phyloP scores from a whole-genome alignment of 257 asterid genomes.

The Mentha longifolia region DNA sequence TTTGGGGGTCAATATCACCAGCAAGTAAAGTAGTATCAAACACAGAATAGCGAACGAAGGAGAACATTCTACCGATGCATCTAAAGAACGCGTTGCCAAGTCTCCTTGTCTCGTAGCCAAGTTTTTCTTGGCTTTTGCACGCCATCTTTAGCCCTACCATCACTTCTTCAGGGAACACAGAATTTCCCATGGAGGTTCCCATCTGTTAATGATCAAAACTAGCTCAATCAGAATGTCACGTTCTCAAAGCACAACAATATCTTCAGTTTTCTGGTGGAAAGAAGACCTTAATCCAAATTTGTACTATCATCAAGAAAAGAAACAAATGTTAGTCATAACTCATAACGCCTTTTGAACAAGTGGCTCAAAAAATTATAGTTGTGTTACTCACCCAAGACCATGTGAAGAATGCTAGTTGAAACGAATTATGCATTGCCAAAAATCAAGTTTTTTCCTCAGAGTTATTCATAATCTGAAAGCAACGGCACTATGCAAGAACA shows the following conservation, averaged over 20 bases:
- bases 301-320: constrained; percentile 41
- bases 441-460: not conserved
- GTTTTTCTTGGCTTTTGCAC: constrained; percentile 55
- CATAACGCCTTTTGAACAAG: not conserved
- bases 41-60: constrained; percentile 43
- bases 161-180: constrained; percentile 60
- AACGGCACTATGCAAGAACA: no score
- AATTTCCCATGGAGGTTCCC: constrained; percentile 62
- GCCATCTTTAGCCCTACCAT: constrained; percentile 66
- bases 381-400: constrained; percentile 69
- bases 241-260: constrained; percentile 37
- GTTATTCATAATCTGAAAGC: not conserved
- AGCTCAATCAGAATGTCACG: not conserved
- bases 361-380: not conserved
- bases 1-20: no score
- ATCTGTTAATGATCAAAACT: constrained; percentile 41
- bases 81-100: constrained; percentile 37
- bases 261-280: constrained; percentile 64
- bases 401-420: constrained; percentile 73
- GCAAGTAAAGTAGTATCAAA: no score
- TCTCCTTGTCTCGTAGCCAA: constrained; percentile 40
- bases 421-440: constrained; percentile 64
- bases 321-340: not conserved
- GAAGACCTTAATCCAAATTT: constrained; percentile 64
- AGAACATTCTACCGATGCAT: constrained; percentile 43